phyloP scores from a whole-genome alignment of 2,329 filamentous ascomycete genomes.

The Aspergillus intermedius region DNA sequence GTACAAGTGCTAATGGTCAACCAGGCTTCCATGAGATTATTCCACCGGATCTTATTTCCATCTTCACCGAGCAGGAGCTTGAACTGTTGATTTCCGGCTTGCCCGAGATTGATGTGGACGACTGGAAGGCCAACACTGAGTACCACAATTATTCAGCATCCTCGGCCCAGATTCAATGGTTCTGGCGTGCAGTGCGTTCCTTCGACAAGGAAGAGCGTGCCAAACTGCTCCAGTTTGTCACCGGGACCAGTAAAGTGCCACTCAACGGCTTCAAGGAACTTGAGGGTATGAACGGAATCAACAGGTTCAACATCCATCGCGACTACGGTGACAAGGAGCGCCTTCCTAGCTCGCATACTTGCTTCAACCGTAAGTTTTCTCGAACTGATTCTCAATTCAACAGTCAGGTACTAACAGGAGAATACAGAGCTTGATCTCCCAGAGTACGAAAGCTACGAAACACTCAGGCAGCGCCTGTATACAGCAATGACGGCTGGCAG shows the following conservation, averaged over 20 bases:
- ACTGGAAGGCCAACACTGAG: conserved; percentile 98
- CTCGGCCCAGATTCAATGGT: conserved; percentile 97
- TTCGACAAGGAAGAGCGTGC: conserved; percentile 99
- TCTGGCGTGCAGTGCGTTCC: conserved; percentile 94
- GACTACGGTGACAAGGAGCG: conserved; percentile 96
- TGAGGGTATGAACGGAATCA: conserved; percentile 98
- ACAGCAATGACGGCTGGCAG: conserved; percentile 97
- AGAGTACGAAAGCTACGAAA: conserved; percentile 95
- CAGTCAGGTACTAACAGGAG: conserved; percentile 28
- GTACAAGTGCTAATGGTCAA: not conserved
- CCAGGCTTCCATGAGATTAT: conserved; percentile 96
- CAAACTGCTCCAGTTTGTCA: conserved; percentile 95
- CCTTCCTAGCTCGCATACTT: conserved; percentile 92
- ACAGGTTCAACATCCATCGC: conserved; percentile 96
- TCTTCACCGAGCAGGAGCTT: conserved; percentile 97
- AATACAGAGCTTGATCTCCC: conserved; percentile 85
- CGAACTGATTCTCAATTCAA: not conserved
- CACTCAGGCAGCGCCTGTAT: conserved; percentile 76
- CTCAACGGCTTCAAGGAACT: conserved; percentile 98
- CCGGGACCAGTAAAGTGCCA: conserved; percentile 94
- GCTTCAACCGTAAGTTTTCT: conserved; percentile 86
- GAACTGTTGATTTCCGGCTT: conserved; percentile 94
- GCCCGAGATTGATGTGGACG: conserved; percentile 94
- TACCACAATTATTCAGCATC: conserved; percentile 96
- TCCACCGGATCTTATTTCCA: conserved; percentile 83